These are phyloP conservation scores for Malassezia japonica DNA, from an alignment of 1,284 basidiomycete genomes.

Conservation along the genomic window DNA sequence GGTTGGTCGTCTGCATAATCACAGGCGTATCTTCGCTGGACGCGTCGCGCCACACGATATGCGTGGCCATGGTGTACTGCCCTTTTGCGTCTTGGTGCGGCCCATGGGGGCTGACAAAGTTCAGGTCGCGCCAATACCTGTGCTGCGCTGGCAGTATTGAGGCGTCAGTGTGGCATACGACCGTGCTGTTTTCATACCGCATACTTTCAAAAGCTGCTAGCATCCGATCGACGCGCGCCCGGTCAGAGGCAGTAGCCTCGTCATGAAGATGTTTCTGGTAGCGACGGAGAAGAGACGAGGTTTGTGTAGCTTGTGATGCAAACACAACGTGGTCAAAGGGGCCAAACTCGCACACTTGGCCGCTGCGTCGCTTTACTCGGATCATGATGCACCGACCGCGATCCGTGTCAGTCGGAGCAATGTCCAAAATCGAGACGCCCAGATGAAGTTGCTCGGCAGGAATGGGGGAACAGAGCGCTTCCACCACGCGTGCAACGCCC, in stretches of 20 bases:
- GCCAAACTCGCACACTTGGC: neutral
- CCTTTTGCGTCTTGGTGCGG: neutral
- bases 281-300: neutral
- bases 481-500: constrained; percentile 37
- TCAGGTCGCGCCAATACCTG: constrained; percentile 8
- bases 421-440: constrained; percentile 9
- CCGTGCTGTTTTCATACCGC: constrained; percentile 11
- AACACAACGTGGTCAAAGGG: constrained; percentile 12
- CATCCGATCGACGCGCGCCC: too few species aligned
- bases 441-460: constrained; percentile 4
- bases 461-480: constrained; percentile 18
- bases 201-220: neutral
- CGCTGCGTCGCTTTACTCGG: constrained; percentile 17
- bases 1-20: constrained; percentile 43
- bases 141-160: neutral
- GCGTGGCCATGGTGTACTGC: constrained; percentile 37
- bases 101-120: constrained; percentile 8
- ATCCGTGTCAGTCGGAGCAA: constrained; percentile 3
- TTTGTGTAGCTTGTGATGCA: constrained; percentile 9
- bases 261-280: neutral
- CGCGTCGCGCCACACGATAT: constrained; percentile 18
- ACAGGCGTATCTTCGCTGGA: neutral
- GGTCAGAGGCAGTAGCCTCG: too few species aligned
- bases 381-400: constrained; percentile 5
- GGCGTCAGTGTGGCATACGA: constrained; percentile 11